Evolutionary conservation across 768 basidiomycete species (phyloP), one percentile per base, ranked within the genome.

Genomic region (Mrakia hoshinonis): DNA sequence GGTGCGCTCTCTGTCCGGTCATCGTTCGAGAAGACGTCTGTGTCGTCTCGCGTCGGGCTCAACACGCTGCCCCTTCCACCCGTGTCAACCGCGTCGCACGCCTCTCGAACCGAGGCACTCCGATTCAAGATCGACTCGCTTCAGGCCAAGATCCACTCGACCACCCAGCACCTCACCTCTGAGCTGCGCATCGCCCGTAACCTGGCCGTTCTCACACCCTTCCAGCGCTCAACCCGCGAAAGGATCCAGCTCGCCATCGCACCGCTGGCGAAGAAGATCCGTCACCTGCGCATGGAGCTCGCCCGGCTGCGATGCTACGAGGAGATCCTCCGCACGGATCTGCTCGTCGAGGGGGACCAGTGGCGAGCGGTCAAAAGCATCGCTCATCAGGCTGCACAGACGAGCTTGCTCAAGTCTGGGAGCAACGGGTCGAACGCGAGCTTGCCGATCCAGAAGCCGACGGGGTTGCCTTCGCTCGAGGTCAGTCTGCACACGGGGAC

Each of bases 201-300:
- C 76, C 83, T 97, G 26, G 87, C 87, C 1, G 85, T 89, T 52
- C 83, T 97, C 48, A 89, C 91, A 20, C 94, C 96, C 3, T 94
- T 98, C 79, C 90, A 88, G 76, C 86, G 85, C 61, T 82, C 87
- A 11, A 93, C 93, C 4, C 86, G 93, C 60, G 89, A 91, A 73
- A 85, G 87, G 55, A 83, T 99, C 34, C 80, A 85, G 29, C 75
- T 80, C 29, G 83, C 86, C 3, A 81, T 93, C 22, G 86, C 87
- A 74, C 81, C 80, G 22, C 81, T 88, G 15, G 85, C 88, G 10
- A 87, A 85, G 76, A 84, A 85, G 49, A 81, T 98, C 62, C 85
- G 84, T 75, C 82, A 83, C 73, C 80, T 86, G 61, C 86, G 91
- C 60, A 81, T 95, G 65, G 86, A 90, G 7, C 70, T 73, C 31